phyloP scores from a whole-genome alignment of 2,329 filamentous ascomycete genomes.

The Phaeosphaeriaceae sp. region DNA sequence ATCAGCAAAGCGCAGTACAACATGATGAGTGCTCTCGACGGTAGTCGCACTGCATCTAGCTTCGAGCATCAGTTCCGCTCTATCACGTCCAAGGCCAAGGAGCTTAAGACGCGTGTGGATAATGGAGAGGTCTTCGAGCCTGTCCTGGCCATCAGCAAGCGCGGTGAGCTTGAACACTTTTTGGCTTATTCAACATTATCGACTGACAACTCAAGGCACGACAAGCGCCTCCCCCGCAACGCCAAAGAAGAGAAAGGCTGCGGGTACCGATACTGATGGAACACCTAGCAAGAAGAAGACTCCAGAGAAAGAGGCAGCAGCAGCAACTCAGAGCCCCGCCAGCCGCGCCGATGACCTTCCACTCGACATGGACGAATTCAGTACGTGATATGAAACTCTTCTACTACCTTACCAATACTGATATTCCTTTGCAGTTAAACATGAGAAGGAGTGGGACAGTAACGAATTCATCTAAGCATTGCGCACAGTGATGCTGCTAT shows the following conservation, averaged over 20 bases:
- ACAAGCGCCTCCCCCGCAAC: slow-evolving; percentile 20
- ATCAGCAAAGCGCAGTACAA: slow-evolving; percentile 30
- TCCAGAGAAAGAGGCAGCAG: not conserved
- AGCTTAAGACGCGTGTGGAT: slow-evolving; percentile 35
- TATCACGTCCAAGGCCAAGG: slow-evolving; percentile 31
- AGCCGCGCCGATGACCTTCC: slow-evolving; percentile 8
- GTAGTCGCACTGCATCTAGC: slow-evolving; percentile 24
- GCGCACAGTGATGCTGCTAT: not conserved
- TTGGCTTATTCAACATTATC: not conserved
- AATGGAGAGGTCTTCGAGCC: slow-evolving; percentile 31
- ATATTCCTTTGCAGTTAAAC: slow-evolving; percentile 5
- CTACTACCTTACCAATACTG: not conserved
- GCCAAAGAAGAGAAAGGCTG: slow-evolving; percentile 26
- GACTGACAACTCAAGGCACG: slow-evolving; percentile 13
- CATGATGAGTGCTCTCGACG: slow-evolving; percentile 39
- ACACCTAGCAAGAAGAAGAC: slow-evolving; percentile 25
- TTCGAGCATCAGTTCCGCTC: slow-evolving; percentile 39
- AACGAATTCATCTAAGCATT: not conserved
- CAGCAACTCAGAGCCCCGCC: slow-evolving; percentile 4
- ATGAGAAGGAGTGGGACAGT: slow-evolving; percentile 13
- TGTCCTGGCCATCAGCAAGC: slow-evolving; percentile 29
- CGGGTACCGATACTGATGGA: slow-evolving; percentile 6
- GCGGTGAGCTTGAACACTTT: slow-evolving; percentile 22
- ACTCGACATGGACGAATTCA: slow-evolving; percentile 18
- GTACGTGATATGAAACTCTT: slow-evolving; percentile 2